Conservation (phyloP, 1,139 yeast species). For the Kluyveromyces marxianus region DNA sequence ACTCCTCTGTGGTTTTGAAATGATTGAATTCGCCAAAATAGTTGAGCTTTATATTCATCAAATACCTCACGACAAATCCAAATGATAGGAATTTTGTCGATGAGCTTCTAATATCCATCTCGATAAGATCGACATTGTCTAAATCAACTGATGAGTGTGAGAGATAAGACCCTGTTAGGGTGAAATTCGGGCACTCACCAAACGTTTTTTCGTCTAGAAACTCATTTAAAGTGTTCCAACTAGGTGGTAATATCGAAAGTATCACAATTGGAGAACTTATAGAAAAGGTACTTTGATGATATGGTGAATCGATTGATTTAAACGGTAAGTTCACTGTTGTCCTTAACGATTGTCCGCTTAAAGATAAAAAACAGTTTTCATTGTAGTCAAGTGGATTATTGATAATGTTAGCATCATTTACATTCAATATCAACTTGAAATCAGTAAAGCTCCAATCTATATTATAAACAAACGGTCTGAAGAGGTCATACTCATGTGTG, state of each 20-base stretch:
- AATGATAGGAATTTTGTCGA: slow-evolving; percentile 63
- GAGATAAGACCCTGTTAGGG: slow-evolving; percentile 58
- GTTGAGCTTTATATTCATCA: slow-evolving; percentile 75
- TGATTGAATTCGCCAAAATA: slow-evolving; percentile 84
- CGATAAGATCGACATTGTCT: slow-evolving; percentile 61
- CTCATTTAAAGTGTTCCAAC: slow-evolving; percentile 82
- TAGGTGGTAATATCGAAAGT: slow-evolving; percentile 66
- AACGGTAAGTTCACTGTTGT: slow-evolving; percentile 51
- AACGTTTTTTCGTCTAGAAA: slow-evolving; percentile 55
- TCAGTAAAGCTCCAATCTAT: slow-evolving; percentile 52
- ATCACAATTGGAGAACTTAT: slow-evolving; percentile 55
- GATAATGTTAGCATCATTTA: slow-evolving; percentile 81
- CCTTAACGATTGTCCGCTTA: slow-evolving; percentile 56
- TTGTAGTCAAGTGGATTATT: slow-evolving; percentile 80
- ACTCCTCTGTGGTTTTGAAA: slow-evolving; percentile 82
- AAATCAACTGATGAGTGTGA: slow-evolving; percentile 52
- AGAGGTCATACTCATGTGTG: slow-evolving; percentile 63
- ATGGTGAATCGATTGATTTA: slow-evolving; percentile 49
- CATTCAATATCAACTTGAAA: slow-evolving; percentile 62
- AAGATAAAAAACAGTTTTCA: slow-evolving; percentile 68
- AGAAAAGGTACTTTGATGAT: slow-evolving; percentile 47
- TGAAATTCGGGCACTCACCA: slow-evolving; percentile 61
- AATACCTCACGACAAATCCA: slow-evolving; percentile 70
- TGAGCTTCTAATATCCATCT: slow-evolving; percentile 57
- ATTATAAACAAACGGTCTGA: slow-evolving; percentile 60